Conservation (phyloP, 805 yeast genomes). For the Metschnikowia continentalis region DNA sequence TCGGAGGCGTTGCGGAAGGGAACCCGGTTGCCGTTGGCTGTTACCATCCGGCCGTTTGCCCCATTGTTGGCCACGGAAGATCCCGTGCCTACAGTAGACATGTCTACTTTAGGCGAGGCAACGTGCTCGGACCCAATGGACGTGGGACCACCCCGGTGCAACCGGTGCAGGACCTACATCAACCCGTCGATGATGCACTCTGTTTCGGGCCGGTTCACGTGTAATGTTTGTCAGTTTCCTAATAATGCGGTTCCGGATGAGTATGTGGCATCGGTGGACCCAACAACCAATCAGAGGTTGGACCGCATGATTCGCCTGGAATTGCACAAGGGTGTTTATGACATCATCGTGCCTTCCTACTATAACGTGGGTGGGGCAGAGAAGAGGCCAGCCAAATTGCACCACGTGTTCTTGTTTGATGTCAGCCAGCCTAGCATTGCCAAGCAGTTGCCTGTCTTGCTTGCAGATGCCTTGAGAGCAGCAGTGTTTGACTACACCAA, state of each 20-base stretch:
- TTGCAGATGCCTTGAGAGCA: slow-evolving; percentile 66
- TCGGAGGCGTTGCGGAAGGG: slow-evolving; percentile 63
- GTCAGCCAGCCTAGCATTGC: slow-evolving; percentile 56
- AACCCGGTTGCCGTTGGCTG: slow-evolving; percentile 76
- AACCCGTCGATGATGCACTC: slow-evolving; percentile 77
- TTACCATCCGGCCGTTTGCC: slow-evolving; percentile 84
- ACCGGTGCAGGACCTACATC: slow-evolving; percentile 84
- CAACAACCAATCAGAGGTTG: slow-evolving; percentile 52
- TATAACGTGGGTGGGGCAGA: slow-evolving; percentile 52
- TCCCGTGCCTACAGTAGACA: slow-evolving; percentile 67
- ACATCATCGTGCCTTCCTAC: slow-evolving; percentile 68
- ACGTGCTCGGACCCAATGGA: slow-evolving; percentile 25
- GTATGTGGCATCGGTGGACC: slow-evolving; percentile 59
- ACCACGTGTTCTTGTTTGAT: slow-evolving; percentile 72
- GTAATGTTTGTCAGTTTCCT: slow-evolving; percentile 80
- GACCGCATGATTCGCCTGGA: slow-evolving; percentile 72
- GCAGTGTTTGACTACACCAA: slow-evolving; percentile 38
- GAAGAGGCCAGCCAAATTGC: slow-evolving; percentile 42
- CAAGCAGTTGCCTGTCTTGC: slow-evolving; percentile 56
- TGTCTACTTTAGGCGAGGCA: slow-evolving; percentile 35
- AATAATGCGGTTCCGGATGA: slow-evolving; percentile 65
- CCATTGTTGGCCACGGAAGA: slow-evolving; percentile 45
- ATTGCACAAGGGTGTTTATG: slow-evolving; percentile 77
- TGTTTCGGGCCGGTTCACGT: slow-evolving; percentile 59
- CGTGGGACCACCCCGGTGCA: slow-evolving; percentile 80